phyloP scores from a whole-genome alignment of 2,329 filamentous ascomycete genomes.

The Calonectria pseudoturangicola region DNA sequence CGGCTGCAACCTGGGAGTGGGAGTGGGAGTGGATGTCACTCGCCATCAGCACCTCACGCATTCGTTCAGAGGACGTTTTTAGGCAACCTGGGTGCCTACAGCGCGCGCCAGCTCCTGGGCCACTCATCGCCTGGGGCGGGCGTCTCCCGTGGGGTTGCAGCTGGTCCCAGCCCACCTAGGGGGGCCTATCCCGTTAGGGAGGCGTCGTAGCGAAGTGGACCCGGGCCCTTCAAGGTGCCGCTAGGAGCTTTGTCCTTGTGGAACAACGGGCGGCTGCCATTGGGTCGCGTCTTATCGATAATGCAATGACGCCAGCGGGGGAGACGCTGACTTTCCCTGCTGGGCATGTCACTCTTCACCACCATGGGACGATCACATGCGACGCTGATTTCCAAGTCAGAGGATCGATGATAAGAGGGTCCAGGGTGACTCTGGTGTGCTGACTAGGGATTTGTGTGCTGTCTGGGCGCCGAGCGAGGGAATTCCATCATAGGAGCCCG shows the following conservation, averaged over 20 bases:
- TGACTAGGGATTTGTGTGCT: conserved; percentile 5
- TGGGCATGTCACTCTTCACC: conserved; percentile 41
- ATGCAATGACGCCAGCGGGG: conserved; percentile 52
- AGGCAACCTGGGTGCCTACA: conserved; percentile 32
- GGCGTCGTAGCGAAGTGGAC: conserved; percentile 19
- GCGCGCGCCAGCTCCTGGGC: neutral
- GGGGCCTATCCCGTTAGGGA: conserved; percentile 5
- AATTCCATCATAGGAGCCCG: conserved; percentile 27
- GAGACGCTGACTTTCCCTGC: conserved; percentile 26
- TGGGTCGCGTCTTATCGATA: conserved; percentile 49
- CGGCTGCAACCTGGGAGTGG: conserved; percentile 14
- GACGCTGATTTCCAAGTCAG: conserved; percentile 47
- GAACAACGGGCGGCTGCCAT: conserved; percentile 31
- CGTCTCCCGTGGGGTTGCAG: conserved; percentile 24
- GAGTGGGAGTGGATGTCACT: conserved; percentile 25
- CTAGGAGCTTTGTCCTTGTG: conserved; percentile 29
- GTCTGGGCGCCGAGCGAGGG: neutral
- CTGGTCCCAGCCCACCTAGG: conserved; percentile 10
- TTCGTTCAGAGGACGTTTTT: conserved; percentile 34
- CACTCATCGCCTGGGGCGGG: conserved; percentile 18
- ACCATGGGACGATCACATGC: conserved; percentile 53
- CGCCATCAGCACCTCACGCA: conserved; percentile 19
- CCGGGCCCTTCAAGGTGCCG: conserved; percentile 23
- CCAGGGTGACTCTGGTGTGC: conserved; percentile 26
- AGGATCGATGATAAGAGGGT: conserved; percentile 49